A percentile compares a stretch with the other conserved stretches of the same genome.
These are phyloP conservation scores for Euphrasia confusa DNA, from an alignment of 257 asterid genomes.

Conservation along the genomic window DNA sequence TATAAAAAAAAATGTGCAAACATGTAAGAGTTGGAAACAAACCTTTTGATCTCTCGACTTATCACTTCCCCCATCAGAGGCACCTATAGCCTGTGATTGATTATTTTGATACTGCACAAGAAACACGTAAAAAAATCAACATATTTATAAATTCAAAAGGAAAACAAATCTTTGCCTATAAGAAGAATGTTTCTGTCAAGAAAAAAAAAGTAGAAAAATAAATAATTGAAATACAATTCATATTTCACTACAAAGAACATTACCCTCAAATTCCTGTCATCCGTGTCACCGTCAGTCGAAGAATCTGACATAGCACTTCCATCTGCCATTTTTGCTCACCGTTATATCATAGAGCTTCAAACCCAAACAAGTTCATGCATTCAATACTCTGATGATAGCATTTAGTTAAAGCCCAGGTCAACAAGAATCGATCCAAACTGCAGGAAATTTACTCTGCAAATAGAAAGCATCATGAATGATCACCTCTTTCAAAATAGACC, in stretches of 20 bases:
- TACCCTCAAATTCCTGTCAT: slow-evolving; percentile 74
- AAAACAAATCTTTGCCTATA: not conserved
- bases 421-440: slow-evolving; percentile 18
- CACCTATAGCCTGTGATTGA: slow-evolving; percentile 47
- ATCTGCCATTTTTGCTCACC: slow-evolving; percentile 59
- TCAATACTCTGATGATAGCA: slow-evolving; percentile 22
- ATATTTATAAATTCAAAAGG: not conserved
- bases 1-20: not conserved
- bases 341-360: slow-evolving; percentile 26
- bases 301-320: slow-evolving; percentile 84
- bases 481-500: slow-evolving; percentile 8
- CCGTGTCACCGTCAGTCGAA: slow-evolving; percentile 93
- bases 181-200: not conserved
- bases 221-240: not conserved
- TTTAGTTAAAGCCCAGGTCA: slow-evolving; percentile 20
- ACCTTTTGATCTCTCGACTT: slow-evolving; percentile 98
- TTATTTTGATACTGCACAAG: slow-evolving; percentile 54
- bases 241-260: slow-evolving; percentile 3
- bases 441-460: slow-evolving; percentile 24
- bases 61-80: slow-evolving; percentile 88
- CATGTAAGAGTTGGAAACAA: slow-evolving; percentile 17
- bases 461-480: slow-evolving; percentile 15
- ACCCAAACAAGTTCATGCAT: slow-evolving; percentile 18
- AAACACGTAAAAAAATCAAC: not conserved
- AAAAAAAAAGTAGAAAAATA: not conserved